These are phyloP conservation scores for Amesomyces nigricolor DNA, from an alignment of 2,329 filamentous ascomycete species.

Conservation along the genomic window DNA sequence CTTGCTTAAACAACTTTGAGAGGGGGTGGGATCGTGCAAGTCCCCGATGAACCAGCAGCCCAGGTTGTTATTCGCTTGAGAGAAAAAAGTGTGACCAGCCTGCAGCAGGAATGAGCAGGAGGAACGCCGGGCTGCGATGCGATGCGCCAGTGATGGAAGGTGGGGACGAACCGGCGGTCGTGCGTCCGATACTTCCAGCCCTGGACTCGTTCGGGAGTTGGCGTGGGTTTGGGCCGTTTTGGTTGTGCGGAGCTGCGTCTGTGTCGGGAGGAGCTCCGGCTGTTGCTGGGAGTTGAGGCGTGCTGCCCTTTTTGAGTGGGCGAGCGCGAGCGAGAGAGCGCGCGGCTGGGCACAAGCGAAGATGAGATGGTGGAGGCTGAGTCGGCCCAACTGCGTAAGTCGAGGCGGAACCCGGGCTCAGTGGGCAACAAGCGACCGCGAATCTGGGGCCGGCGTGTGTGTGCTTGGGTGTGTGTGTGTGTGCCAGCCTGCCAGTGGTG, in stretches of 20 bases:
- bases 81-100: conserved; percentile 26
- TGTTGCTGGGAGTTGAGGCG: not conserved
- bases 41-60: conserved; percentile 20
- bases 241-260: not conserved
- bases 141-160: conserved; percentile 23
- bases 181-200: conserved; percentile 21
- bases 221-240: not conserved
- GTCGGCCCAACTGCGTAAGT: not conserved
- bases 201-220: conserved; percentile 14
- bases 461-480: not conserved
- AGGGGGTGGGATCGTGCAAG: conserved; percentile 11
- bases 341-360: not conserved
- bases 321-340: too few relatives aligned
- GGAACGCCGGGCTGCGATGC: conserved; percentile 21
- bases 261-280: not conserved
- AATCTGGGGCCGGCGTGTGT: conserved; percentile 5
- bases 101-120: conserved; percentile 24
- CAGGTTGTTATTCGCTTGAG: conserved; percentile 2
- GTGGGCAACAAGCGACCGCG: conserved; percentile 2
- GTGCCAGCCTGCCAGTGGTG: not conserved
- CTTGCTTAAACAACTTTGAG: too few relatives aligned
- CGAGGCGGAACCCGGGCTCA: conserved; percentile 2
- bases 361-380: conserved; percentile 13
- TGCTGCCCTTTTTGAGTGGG: not conserved
- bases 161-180: conserved; percentile 21